Base-by-base conservation (phyloP, 2,329 filamentous ascomycete species). In the Aureobasidium lini region DNA sequence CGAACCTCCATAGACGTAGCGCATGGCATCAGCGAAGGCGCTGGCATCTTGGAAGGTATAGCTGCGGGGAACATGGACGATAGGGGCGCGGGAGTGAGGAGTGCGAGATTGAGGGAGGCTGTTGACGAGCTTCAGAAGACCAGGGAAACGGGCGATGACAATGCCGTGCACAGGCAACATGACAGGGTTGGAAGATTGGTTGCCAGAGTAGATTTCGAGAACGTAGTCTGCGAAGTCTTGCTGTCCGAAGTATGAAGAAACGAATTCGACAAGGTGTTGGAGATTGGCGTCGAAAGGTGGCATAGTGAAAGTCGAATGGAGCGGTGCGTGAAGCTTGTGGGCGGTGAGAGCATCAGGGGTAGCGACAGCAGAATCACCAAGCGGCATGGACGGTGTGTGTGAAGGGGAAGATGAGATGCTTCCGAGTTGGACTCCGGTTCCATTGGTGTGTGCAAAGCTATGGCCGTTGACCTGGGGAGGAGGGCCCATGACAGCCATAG, bases 271-370 rank as follows among this genome's bases (percentile, higher is more conserved):
- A 10, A 64, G 44, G 18, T 59, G 46, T 23, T 44, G 39, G 15
- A 42, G 46, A 15, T 59, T 59, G 29, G 36, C 28, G 34, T 48
- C 15, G 54, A 48, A 36, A 31, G 52, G 42, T 57, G 63, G 39
- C 66, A 65, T 15, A 60, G 53, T 40, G 34, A 66, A 66, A 63
- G 70, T 71, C 8, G 68, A 66, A 6, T 61, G 60, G n/a, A 68
- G 66, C 13, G 13, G 48, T 9, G 66, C 64, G 49, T 9, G 71
- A 28, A 16, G 54, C 43, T 57, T 57, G 43, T 47, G 36, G 13
- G 42, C 18, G 32, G 18, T 29, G 6, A 39, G 44, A 15, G 16
- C 23, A 23, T 57, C 54, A 15, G 54, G 54, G 1, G 54, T 57
- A 57, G 32, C 54, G 11, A 40, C 54, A 6, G 32, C 34, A 29